A percentile compares a stretch with the other conserved stretches of the same genome.
Conservation (phyloP, 2,329 filamentous ascomycete genomes). For the Xylaria sp. region DNA sequence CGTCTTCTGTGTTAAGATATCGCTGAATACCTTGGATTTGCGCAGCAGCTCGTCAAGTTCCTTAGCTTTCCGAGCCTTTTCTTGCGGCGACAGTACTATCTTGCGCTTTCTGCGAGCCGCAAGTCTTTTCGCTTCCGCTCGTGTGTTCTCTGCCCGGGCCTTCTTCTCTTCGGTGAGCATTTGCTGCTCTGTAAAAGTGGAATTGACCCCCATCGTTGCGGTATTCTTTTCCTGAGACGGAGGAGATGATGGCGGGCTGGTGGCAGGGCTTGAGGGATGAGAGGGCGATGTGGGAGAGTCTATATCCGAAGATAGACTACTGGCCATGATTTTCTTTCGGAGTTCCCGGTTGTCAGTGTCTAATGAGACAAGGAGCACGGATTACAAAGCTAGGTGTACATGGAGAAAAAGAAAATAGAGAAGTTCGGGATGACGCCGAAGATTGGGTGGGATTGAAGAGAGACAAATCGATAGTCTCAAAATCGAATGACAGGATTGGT, state of each 20-base stretch:
- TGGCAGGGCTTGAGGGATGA: conserved; percentile 34
- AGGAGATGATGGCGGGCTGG: conserved; percentile 44
- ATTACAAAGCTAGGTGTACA: conserved; percentile 3
- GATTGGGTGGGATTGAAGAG: background rate
- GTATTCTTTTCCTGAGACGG: conserved; percentile 23
- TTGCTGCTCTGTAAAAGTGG: conserved; percentile 48
- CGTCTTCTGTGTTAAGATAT: conserved; percentile 72
- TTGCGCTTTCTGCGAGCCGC: conserved; percentile 54
- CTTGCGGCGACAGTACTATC: conserved; percentile 60
- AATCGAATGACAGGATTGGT: conserved; percentile 9
- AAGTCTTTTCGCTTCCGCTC: conserved; percentile 58
- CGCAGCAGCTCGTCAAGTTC: conserved; percentile 69
- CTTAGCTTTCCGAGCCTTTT: conserved; percentile 67
- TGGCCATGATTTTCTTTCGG: conserved; percentile 35
- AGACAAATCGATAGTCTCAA: background rate
- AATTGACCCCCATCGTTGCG: conserved; percentile 43
- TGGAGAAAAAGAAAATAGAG: conserved; percentile 2
- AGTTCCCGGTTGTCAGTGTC: conserved; percentile 1
- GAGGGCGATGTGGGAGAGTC: conserved; percentile 40
- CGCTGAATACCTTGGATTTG: conserved; percentile 70
- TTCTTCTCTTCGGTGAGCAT: conserved; percentile 59
- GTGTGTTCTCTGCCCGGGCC: conserved; percentile 59
- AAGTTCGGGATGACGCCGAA: background rate
- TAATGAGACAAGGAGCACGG: background rate
- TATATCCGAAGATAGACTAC: conserved; percentile 35